Percentiles rank a stretch among this genome's conserved stretches.
phyloP scores from a whole-genome alignment of 208 protist species.

The Histomonas meleagridis region DNA sequence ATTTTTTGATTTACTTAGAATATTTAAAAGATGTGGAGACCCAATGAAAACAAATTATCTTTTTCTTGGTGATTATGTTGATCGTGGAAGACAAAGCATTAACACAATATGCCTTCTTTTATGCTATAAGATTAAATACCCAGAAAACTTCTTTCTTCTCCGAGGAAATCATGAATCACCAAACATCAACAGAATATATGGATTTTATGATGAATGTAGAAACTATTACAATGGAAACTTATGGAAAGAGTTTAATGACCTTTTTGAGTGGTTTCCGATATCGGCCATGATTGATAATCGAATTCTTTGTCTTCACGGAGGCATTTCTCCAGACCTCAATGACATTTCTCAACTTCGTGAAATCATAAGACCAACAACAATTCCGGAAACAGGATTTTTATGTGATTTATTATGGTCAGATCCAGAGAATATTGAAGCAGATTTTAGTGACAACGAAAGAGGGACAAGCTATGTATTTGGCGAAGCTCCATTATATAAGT shows the following conservation, averaged over 20 bases:
- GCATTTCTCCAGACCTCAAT: constrained; percentile 49
- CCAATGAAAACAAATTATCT: neutral
- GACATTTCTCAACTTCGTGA: constrained; percentile 74
- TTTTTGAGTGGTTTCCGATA: constrained; percentile 94
- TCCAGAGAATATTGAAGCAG: constrained; percentile 76
- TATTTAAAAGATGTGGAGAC: constrained; percentile 84
- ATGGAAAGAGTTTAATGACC: constrained; percentile 95
- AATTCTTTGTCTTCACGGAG: constrained; percentile 86
- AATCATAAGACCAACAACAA: constrained; percentile 85
- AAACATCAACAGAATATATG: constrained; percentile 89
- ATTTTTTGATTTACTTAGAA: constrained; percentile 94
- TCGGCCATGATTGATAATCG: constrained; percentile 94
- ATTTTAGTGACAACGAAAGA: constrained; percentile 92
- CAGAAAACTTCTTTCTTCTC: constrained; percentile 82
- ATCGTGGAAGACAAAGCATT: neutral
- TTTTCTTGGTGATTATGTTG: constrained; percentile 23
- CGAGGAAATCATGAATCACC: constrained; percentile 92
- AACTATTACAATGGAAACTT: constrained; percentile 87
- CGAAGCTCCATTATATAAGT: constrained; percentile 82
- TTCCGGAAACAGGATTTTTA: constrained; percentile 90
- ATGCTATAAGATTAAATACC: constrained; percentile 38
- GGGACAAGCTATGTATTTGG: constrained; percentile 95
- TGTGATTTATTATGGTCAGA: constrained; percentile 98
- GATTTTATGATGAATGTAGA: constrained; percentile 74
- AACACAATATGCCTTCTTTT: neutral